Percentiles rank a stretch among this genome's conserved stretches.
These are phyloP conservation scores for Echinochloa phyllopogon DNA, from an alignment of 176 grass and related monocot species.

Conservation along the genomic window DNA sequence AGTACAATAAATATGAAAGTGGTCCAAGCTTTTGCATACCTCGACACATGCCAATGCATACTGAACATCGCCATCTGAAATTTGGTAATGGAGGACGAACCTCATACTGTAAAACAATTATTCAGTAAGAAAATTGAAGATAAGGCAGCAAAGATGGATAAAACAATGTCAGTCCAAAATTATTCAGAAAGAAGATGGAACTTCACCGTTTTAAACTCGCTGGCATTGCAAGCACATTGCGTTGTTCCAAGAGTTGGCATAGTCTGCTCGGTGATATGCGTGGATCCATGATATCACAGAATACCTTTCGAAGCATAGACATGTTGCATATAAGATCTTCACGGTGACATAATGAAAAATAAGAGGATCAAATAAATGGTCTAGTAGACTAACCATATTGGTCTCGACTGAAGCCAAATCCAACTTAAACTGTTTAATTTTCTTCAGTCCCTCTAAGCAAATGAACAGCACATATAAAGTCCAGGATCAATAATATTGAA, in stretches of 20 bases:
- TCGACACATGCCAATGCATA: constrained; percentile 74
- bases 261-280: constrained; percentile 64
- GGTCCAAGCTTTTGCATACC: constrained; percentile 44
- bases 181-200: not conserved
- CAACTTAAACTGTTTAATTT: constrained; percentile 72
- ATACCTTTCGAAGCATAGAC: constrained; percentile 49
- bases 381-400: constrained; percentile 68
- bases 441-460: constrained; percentile 73
- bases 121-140: not conserved
- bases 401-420: constrained; percentile 68
- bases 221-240: constrained; percentile 81
- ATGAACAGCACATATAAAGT: not conserved
- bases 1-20: not conserved
- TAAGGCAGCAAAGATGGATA: not conserved
- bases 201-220: constrained; percentile 66
- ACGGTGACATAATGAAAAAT: not conserved
- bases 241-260: constrained; percentile 67
- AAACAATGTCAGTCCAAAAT: not conserved
- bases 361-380: constrained; percentile 10
- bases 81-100: constrained; percentile 88
- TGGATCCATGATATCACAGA: constrained; percentile 67
- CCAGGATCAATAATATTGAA: not conserved
- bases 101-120: constrained; percentile 58
- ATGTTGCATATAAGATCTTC: not conserved
- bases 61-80: constrained; percentile 79